A percentile compares a stretch with the other conserved stretches of the same genome.
phyloP scores from a whole-genome alignment of 352 stramenopile genomes.

The Hyaloperonospora brassicae region DNA sequence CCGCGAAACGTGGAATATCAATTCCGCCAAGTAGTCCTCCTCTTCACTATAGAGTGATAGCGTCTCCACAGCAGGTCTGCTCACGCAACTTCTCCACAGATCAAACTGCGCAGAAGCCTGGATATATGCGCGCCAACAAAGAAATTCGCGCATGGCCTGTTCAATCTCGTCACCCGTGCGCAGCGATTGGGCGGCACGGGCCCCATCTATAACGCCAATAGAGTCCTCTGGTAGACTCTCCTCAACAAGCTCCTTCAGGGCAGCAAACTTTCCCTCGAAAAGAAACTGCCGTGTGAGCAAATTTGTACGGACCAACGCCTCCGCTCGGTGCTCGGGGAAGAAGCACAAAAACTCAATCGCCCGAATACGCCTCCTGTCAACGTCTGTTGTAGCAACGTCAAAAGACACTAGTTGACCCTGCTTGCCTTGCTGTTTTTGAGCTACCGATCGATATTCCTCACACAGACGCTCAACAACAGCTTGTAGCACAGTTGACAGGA shows the following conservation, averaged over 20 bases:
- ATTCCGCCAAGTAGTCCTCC: conserved; percentile 60
- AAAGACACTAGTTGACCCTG: conserved; percentile 15
- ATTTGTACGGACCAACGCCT: conserved; percentile 53
- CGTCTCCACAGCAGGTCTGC: conserved; percentile 16
- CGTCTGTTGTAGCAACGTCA: conserved; percentile 25
- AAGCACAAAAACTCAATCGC: conserved; percentile 71
- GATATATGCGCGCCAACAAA: conserved; percentile 72
- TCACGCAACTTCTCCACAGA: conserved; percentile 57
- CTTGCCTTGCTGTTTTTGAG: conserved; percentile 25
- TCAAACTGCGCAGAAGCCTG: conserved; percentile 58
- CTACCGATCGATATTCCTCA: conserved; percentile 23
- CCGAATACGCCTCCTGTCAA: conserved; percentile 58
- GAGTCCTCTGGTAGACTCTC: conserved; percentile 62
- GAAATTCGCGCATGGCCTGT: conserved; percentile 41
- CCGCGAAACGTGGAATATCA: conserved; percentile 69
- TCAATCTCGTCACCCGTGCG: conserved; percentile 45
- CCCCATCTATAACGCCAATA: conserved; percentile 49
- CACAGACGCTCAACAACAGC: conserved; percentile 47
- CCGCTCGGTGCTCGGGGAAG: conserved; percentile 54
- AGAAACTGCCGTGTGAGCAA: conserved; percentile 63
- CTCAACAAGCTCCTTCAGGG: conserved; percentile 51
- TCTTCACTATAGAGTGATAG: conserved; percentile 60
- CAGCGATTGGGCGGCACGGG: conserved; percentile 37
- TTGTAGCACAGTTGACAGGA: conserved; percentile 54
- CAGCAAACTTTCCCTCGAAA: conserved; percentile 55